phyloP scores from a whole-genome alignment of 768 basidiomycete genomes.

The Mrakia frigida region DNA sequence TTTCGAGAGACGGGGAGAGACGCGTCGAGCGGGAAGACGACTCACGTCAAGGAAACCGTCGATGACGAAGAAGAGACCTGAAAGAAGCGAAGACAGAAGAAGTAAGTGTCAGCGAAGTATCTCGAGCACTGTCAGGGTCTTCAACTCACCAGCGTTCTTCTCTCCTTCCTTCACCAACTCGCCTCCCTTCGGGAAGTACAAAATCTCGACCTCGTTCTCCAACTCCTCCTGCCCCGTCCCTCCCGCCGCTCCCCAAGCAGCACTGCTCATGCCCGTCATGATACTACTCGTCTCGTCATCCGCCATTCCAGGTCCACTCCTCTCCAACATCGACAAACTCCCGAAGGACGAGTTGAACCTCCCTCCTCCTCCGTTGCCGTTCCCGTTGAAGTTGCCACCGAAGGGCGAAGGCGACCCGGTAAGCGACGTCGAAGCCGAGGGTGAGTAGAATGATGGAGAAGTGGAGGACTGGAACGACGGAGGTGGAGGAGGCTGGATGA shows the following conservation, averaged over 20 bases:
- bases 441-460: constrained; percentile 34
- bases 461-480: constrained; percentile 26
- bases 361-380: background rate
- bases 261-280: constrained; percentile 56
- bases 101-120: background rate
- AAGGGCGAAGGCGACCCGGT: constrained; percentile 35
- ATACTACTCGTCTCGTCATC: constrained; percentile 47
- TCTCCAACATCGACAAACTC: constrained; percentile 39
- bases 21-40: background rate
- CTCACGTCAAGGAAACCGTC: constrained; percentile 89
- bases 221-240: constrained; percentile 65
- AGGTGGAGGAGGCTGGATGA: constrained; percentile 67
- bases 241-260: constrained; percentile 38
- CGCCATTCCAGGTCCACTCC: constrained; percentile 32
- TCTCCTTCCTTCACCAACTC: constrained; percentile 85
- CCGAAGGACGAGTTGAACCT: constrained; percentile 41
- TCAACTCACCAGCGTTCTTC: constrained; percentile 62
- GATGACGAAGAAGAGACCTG: constrained; percentile 86
- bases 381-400: background rate
- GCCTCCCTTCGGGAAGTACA: constrained; percentile 83
- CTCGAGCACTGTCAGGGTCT: no score
- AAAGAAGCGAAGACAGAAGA: background rate
- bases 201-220: constrained; percentile 93
- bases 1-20: constrained; percentile 21
- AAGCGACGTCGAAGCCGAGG: constrained; percentile 19